Evolutionary conservation across 2,329 filamentous ascomycete species (phyloP), one percentile per base, ranked within the genome.

Genomic region (Scleromitrula shiraiana): DNA sequence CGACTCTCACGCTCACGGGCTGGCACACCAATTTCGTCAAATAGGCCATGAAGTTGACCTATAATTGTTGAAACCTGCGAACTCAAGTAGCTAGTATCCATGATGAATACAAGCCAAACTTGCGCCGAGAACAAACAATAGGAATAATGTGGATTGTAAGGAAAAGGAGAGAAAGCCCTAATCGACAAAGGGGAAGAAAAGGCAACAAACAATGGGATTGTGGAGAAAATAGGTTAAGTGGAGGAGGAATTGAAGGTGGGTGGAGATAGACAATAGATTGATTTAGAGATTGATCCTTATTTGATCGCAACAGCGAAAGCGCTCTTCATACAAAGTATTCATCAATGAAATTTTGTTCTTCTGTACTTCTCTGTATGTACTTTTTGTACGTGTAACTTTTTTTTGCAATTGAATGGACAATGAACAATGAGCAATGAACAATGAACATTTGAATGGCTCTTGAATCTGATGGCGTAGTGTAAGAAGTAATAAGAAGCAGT

Each of bases 11-110:
- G 85, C 67, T 97, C 93, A 80, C 95, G 89, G 62, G 73, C 81
- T 23, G 91, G 80, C n/a, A 98, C 86, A 50, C 93, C 93, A 62
- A 98, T 98, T 65, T 98, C 91, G 67, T 98, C 93, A 63, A 96
- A 98, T 50, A 97, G 78, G 56, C 85, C 86, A 69, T 97, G 91
- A 52, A 98, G 78, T 69, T 96, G 89, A 67, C 80, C 81, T 65
- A 97, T 89, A 64, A 95, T 96, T 62, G 80, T 88, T 58, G 88
- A 93, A 70, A 98, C 88, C 78, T 97, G 93, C 67, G 94, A 88
- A 60, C 88, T 86, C 64, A 97, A 76, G 68, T 94, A 94, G 66
- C 86, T 88, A 50, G 90, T 88, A 70, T 96, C 90, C 82, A 96
- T 95, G 46, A 51, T 56, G 53, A 39, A 33, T 38, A 14, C 22